Percentiles rank a stretch among this genome's conserved stretches.
Evolutionary conservation across 208 protist species (phyloP).

Genomic region (Trypanosoma melophagium): DNA sequence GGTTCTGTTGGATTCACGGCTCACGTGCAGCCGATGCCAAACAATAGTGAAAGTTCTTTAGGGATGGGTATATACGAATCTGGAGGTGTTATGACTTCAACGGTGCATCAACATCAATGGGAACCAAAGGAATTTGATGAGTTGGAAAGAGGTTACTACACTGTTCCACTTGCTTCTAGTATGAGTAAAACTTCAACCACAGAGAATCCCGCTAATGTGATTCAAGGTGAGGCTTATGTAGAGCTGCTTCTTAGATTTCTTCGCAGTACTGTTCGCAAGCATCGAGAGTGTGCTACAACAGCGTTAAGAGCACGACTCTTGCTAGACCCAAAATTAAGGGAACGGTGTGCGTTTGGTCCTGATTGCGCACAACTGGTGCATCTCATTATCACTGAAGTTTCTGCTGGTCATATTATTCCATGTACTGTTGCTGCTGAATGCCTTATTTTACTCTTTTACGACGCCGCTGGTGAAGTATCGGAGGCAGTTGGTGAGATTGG

Average conservation of each 20-base stretch:
- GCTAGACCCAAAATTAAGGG: slow-evolving; percentile 22
- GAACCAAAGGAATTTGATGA: slow-evolving; percentile 37
- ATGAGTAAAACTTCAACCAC: background rate
- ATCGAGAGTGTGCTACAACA: slow-evolving; percentile 47
- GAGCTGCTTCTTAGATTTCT: slow-evolving; percentile 41
- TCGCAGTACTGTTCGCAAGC: slow-evolving; percentile 51
- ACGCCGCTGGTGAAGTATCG: slow-evolving; percentile 22
- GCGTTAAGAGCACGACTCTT: slow-evolving; percentile 39
- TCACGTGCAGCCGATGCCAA: slow-evolving; percentile 43
- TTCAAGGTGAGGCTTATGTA: slow-evolving; percentile 45
- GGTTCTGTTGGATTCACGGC: slow-evolving; percentile 30
- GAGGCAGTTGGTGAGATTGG: slow-evolving; percentile 48
- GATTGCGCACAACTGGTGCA: slow-evolving; percentile 50
- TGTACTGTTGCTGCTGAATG: slow-evolving; percentile 35
- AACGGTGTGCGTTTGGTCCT: slow-evolving; percentile 46
- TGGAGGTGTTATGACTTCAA: slow-evolving; percentile 10
- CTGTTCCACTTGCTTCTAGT: slow-evolving; percentile 4
- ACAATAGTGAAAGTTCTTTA: background rate
- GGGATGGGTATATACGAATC: background rate
- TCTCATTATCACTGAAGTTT: slow-evolving; percentile 40
- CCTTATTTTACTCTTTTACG: slow-evolving; percentile 34
- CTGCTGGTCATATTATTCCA: slow-evolving; percentile 33
- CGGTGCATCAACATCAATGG: slow-evolving; percentile 45
- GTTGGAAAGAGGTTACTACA: slow-evolving; percentile 44
- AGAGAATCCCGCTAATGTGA: background rate